Evolutionary conservation across 768 basidiomycete species (phyloP).

Genomic region (Cystobasidium onofrii): DNA sequence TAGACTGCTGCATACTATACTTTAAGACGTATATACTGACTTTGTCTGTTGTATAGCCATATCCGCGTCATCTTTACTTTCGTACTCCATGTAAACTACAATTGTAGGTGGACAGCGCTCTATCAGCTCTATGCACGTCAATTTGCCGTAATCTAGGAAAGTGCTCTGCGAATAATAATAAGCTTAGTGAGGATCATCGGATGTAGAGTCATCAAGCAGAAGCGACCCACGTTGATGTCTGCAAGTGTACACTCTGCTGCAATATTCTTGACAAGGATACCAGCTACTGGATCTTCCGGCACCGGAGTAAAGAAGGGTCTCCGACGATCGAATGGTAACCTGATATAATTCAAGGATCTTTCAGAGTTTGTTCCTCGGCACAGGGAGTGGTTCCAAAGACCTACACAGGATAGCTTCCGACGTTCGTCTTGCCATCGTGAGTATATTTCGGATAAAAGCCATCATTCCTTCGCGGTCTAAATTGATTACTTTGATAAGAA

Average conservation of each 20-base stretch:
- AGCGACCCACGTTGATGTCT: slow-evolving; percentile 1
- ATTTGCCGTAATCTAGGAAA: slow-evolving; percentile 9
- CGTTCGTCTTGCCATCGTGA: slow-evolving; percentile 3
- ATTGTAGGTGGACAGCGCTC: not conserved
- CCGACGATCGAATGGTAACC: slow-evolving; percentile 12
- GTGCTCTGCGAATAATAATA: not conserved
- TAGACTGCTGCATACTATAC: not conserved
- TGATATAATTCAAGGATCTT: not conserved
- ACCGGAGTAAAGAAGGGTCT: slow-evolving; percentile 24
- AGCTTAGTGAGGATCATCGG: not conserved
- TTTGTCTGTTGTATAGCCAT: slow-evolving; percentile 2
- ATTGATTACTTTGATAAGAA: not conserved
- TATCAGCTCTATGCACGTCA: slow-evolving; percentile 15
- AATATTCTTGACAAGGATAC: not conserved
- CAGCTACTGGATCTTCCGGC: slow-evolving; percentile 5
- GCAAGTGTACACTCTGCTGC: not conserved
- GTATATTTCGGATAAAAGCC: slow-evolving; percentile 19
- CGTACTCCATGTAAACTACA: not conserved
- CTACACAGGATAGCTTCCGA: slow-evolving; percentile 5
- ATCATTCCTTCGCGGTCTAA: not conserved
- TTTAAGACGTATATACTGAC: not conserved
- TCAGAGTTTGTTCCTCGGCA: not conserved
- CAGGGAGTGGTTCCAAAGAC: not conserved
- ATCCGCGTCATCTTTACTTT: slow-evolving; percentile 11
- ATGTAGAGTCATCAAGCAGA: not conserved